These are phyloP conservation scores for Trametes coccinea DNA, from an alignment of 768 basidiomycete species.

Conservation along the genomic window DNA sequence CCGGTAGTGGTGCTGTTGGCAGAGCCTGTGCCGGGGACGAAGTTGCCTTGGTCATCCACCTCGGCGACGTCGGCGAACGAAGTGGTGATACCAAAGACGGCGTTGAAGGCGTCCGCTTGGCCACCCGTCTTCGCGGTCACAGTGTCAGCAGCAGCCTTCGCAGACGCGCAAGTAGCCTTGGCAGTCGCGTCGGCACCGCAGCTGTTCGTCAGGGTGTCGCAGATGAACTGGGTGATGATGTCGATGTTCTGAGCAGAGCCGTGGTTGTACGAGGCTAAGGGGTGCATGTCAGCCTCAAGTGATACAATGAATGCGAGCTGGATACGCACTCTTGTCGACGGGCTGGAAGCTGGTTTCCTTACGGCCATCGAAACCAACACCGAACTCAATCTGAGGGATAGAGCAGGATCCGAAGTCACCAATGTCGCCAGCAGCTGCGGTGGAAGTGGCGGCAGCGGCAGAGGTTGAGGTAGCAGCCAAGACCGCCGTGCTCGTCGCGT, in stretches of 20 bases:
- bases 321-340: slow-evolving; percentile 41
- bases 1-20: slow-evolving; percentile 17
- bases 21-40: slow-evolving; percentile 11
- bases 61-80: no score
- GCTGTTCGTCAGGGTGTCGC: slow-evolving; percentile 52
- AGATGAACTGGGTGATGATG: slow-evolving; percentile 61
- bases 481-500: neutral
- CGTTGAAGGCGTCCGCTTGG: slow-evolving; percentile 66
- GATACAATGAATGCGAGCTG: neutral
- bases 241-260: slow-evolving; percentile 59
- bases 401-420: slow-evolving; percentile 56
- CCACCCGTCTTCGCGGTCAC: slow-evolving; percentile 40
- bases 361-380: slow-evolving; percentile 51
- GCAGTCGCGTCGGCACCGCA: slow-evolving; percentile 60
- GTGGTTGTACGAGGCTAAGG: slow-evolving; percentile 49
- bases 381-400: slow-evolving; percentile 56
- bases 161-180: slow-evolving; percentile 47
- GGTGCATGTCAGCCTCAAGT: neutral
- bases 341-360: slow-evolving; percentile 58
- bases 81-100: slow-evolving; percentile 53
- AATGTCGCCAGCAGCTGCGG: slow-evolving; percentile 19
- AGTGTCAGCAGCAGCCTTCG: slow-evolving; percentile 33
- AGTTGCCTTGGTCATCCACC: no score
- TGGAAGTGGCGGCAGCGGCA: slow-evolving; percentile 17
- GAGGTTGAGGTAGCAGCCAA: slow-evolving; percentile 12